Evolutionary conservation across 1,139 yeast species (phyloP), one percentile per base, ranked within the genome.

Genomic region (Debaryomycetaceae sp.): DNA sequence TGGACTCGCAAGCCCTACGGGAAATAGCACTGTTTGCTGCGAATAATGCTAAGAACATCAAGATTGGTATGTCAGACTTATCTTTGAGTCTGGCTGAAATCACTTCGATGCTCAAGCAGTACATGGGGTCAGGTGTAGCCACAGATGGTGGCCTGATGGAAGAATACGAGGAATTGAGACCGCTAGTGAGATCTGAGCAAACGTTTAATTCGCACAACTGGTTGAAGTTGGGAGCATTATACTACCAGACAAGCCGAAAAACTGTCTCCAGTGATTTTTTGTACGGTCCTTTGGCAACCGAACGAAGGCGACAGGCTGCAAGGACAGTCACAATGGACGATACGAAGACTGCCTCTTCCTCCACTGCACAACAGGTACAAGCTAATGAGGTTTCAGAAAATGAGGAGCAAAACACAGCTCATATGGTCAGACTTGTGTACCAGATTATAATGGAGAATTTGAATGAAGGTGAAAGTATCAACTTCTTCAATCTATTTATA

Each of bases 231-330:
- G 95, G 95, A 0, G 63, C 77, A 0, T 59, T 83, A 37, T 79
- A 75, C 50, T 69, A 75, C 51, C 63, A 69, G 43, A 59, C 74
- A 17, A 76, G 86, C 49, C 60, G 61, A 9, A 71, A 75, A 40
- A 76, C 87, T 0, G 65, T 76, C 0, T 72, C 80, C 1, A 65
- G 74, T 14, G 87, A 83, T 51, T 87, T 85, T 53, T 63, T 88
- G 49, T 68, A 83, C 45, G 96, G 95, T 0, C 91, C 95, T 0
- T 66, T 88, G 42, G 81, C 79, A n/a, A 69, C 83, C 1, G 85
- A 84, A 50, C 75, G 78, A 50, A 78, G 75, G 52, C 66, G 66
- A n/a, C 64, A 74, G 34, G 61, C 55, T 0, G 52, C 58, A 1
- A 60, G 74, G 37, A 59, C 61, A 9, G 61, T 80, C 45, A 57